A percentile compares a stretch with the other conserved stretches of the same genome.
These are phyloP conservation scores for Magnaporthiopsis incrustans DNA, from an alignment of 2,329 filamentous ascomycete genomes.

Conservation along the genomic window DNA sequence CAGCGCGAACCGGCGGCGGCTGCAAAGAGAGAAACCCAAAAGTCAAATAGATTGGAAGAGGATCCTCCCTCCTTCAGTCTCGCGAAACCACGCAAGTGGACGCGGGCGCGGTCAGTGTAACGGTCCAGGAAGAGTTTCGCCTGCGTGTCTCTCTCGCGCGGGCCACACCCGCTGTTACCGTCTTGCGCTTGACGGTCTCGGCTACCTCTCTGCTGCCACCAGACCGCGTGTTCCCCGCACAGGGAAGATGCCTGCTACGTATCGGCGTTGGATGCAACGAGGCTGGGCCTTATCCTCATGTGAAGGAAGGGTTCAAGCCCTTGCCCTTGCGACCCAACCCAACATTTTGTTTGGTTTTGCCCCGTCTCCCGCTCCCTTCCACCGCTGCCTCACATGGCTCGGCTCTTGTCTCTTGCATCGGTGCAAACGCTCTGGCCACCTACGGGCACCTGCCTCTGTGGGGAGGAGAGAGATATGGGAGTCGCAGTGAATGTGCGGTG, in stretches of 20 bases:
- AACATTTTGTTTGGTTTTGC: not conserved
- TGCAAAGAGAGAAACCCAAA: not conserved
- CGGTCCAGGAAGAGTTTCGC: not conserved
- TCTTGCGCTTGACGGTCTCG: not conserved
- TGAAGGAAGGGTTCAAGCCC: not conserved
- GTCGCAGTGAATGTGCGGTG: not conserved
- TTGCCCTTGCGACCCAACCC: not conserved
- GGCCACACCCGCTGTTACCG: not conserved
- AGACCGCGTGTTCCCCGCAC: not conserved
- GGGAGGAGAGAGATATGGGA: not conserved
- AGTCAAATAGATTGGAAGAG: not conserved
- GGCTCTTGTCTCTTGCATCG: too few relatives aligned
- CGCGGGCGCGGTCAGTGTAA: not conserved
- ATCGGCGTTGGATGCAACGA: not conserved
- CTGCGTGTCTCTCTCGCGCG: too few relatives aligned
- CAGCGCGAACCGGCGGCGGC: not conserved
- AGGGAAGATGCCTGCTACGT: not conserved
- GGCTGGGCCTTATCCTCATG: not conserved
- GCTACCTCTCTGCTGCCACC: not conserved
- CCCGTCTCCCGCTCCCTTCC: not conserved
- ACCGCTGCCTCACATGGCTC: too few relatives aligned
- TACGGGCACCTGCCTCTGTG: not conserved
- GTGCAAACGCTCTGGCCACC: not conserved
- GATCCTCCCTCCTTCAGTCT: not conserved
- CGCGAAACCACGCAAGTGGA: not conserved